A percentile compares a stretch with the other conserved stretches of the same genome.
These are phyloP conservation scores for Dioszegia crocea DNA, from an alignment of 768 basidiomycete genomes.

Conservation along the genomic window DNA sequence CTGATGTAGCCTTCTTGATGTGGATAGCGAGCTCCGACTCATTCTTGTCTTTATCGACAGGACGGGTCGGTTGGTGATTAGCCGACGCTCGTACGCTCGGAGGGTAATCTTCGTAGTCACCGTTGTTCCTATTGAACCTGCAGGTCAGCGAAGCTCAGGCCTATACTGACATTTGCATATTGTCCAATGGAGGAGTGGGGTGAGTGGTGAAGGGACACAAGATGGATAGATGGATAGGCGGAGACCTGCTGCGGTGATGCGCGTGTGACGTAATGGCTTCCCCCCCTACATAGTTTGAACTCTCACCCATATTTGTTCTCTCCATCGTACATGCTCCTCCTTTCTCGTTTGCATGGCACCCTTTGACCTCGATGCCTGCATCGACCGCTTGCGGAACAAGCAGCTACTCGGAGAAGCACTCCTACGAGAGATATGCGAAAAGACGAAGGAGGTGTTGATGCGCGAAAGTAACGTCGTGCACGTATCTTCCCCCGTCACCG, in stretches of 20 bases:
- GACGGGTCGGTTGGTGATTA: conserved; percentile 84
- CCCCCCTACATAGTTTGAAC: background rate
- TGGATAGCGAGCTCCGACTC: conserved; percentile 89
- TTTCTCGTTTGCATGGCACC: conserved; percentile 34
- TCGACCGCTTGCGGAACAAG: conserved; percentile 80
- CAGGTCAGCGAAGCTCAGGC: background rate
- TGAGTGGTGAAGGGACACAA: too few relatives aligned
- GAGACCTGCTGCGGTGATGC: background rate
- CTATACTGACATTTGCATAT: background rate
- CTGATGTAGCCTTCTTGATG: conserved; percentile 95
- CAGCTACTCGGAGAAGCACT: conserved; percentile 92
- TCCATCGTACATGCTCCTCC: background rate
- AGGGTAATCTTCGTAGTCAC: conserved; percentile 44
- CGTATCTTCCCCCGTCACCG: conserved; percentile 91
- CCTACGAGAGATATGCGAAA: conserved; percentile 96
- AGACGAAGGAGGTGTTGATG: conserved; percentile 99
- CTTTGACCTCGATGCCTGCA: conserved; percentile 96
- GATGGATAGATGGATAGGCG: background rate
- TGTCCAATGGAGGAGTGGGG: too few relatives aligned
- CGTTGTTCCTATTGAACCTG: conserved; percentile 34
- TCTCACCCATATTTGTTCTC: background rate
- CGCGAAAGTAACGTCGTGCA: conserved; percentile 97
- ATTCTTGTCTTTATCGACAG: conserved; percentile 97
- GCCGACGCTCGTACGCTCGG: conserved; percentile 54
- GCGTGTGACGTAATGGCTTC: background rate